phyloP scores from a whole-genome alignment of 2,329 filamentous ascomycete species.

The Pochonia chlamydosporia region DNA sequence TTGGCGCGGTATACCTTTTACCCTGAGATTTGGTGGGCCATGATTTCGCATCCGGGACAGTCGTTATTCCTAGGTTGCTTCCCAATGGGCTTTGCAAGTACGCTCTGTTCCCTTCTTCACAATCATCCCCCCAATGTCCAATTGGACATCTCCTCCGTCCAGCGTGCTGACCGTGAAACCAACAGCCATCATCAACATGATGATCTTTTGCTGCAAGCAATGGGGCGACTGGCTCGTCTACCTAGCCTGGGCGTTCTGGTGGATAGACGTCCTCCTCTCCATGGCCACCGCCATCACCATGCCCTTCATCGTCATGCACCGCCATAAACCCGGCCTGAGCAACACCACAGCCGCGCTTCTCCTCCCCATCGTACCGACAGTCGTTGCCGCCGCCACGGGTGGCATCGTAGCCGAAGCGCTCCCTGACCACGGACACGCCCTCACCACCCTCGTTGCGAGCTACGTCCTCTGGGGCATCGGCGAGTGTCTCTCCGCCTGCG shows the following conservation, averaged over 20 bases:
- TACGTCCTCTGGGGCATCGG: conserved; percentile 67
- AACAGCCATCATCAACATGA: conserved; percentile 56
- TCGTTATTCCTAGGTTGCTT: conserved; percentile 64
- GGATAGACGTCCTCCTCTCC: conserved; percentile 48
- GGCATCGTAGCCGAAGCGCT: conserved; percentile 58
- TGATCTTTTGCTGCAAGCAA: conserved; percentile 53
- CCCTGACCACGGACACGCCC: conserved; percentile 44
- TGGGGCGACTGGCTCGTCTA: conserved; percentile 55
- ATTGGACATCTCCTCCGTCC: too few species aligned
- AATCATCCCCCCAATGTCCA: too few species aligned
- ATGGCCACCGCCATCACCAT: conserved; percentile 48
- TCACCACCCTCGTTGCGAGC: conserved; percentile 56
- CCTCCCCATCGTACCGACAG: conserved; percentile 59
- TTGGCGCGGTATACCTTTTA: conserved; percentile 58
- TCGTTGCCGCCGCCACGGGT: conserved; percentile 60
- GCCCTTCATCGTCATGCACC: conserved; percentile 49
- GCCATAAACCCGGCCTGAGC: conserved; percentile 40
- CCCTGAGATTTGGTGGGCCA: conserved; percentile 58
- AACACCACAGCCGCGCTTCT: conserved; percentile 60
- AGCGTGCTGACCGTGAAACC: neutral
- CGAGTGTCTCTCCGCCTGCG: conserved; percentile 49
- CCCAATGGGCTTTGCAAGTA: conserved; percentile 61
- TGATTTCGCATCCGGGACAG: conserved; percentile 62
- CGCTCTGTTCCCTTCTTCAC: too few species aligned
- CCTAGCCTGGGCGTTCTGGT: conserved; percentile 53